Evolutionary conservation across 2,329 filamentous ascomycete species (phyloP).

Genomic region (Aspergillus pseudoterreus): DNA sequence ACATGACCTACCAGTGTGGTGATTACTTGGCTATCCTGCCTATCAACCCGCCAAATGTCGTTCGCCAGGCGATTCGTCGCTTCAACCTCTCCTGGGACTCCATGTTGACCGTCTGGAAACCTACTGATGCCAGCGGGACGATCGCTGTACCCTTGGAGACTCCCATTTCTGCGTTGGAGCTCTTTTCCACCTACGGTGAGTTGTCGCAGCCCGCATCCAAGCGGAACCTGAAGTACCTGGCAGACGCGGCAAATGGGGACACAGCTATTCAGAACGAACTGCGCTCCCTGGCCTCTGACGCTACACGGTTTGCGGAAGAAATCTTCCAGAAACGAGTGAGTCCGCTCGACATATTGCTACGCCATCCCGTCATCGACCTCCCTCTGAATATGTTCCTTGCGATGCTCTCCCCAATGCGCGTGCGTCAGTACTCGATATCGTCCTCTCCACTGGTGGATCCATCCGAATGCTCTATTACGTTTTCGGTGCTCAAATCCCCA

Average conservation of each 20-base stretch:
- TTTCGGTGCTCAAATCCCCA: constrained; percentile 55
- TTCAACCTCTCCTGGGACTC: constrained; percentile 70
- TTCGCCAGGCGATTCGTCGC: constrained; percentile 59
- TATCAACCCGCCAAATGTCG: constrained; percentile 60
- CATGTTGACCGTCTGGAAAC: constrained; percentile 57
- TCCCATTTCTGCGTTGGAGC: constrained; percentile 58
- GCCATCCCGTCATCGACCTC: constrained; percentile 56
- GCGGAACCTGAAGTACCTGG: constrained; percentile 50
- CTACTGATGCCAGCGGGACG: constrained; percentile 35
- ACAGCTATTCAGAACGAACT: constrained; percentile 44
- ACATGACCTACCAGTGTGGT: constrained; percentile 64
- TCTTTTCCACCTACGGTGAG: constrained; percentile 70
- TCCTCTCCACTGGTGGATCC: constrained; percentile 64
- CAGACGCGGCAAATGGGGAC: constrained; percentile 48
- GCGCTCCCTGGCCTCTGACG: constrained; percentile 26
- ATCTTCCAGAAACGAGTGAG: constrained; percentile 54
- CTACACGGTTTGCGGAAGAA: constrained; percentile 43
- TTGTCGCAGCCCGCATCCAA: constrained; percentile 69
- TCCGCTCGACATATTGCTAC: constrained; percentile 64
- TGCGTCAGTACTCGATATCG: constrained; percentile 77
- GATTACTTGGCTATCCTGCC: constrained; percentile 75
- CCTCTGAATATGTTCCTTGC: constrained; percentile 65
- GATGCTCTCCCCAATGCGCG: constrained; percentile 72
- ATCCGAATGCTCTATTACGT: constrained; percentile 61
- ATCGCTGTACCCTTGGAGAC: constrained; percentile 50